phyloP scores from a whole-genome alignment of 2,329 filamentous ascomycete genomes.

The Botrytis squamosa region DNA sequence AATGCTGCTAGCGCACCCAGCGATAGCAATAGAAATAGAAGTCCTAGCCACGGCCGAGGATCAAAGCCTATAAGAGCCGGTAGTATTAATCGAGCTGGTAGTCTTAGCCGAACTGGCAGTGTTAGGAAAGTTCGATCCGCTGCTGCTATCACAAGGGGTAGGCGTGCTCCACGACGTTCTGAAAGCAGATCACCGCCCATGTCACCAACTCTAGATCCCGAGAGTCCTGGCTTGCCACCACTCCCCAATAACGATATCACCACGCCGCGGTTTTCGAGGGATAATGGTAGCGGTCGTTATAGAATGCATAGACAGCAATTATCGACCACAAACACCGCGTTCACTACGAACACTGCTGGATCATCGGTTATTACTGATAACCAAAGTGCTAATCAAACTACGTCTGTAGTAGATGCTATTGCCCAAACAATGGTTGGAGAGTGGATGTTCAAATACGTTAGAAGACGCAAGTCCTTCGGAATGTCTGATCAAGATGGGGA shows the following conservation, averaged over 20 bases:
- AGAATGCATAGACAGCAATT: slow-evolving; percentile 54
- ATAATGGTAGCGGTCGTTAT: slow-evolving; percentile 45
- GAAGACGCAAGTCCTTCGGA: slow-evolving; percentile 86
- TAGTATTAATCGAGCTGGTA: slow-evolving; percentile 64
- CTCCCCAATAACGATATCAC: slow-evolving; percentile 72
- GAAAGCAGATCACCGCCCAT: slow-evolving; percentile 63
- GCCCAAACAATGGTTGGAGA: slow-evolving; percentile 98
- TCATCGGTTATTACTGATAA: slow-evolving; percentile 5
- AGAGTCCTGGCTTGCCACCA: slow-evolving; percentile 70
- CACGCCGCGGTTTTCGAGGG: slow-evolving; percentile 49
- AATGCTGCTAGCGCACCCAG: slow-evolving; percentile 61
- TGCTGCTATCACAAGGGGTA: slow-evolving; percentile 61
- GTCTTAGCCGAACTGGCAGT: slow-evolving; percentile 60
- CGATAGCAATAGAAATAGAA: slow-evolving; percentile 72
- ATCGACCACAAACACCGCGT: slow-evolving; percentile 56
- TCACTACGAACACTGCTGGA: slow-evolving; percentile 35
- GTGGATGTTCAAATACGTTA: slow-evolving; percentile 92
- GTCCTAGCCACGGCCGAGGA: slow-evolving; percentile 66
- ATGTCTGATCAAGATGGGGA: slow-evolving; percentile 68
- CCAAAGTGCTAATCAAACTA: slow-evolving; percentile 55
- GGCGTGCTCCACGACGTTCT: slow-evolving; percentile 48
- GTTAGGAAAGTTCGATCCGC: slow-evolving; percentile 85
- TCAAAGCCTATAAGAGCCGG: slow-evolving; percentile 53
- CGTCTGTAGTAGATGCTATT: slow-evolving; percentile 90
- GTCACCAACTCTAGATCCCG: slow-evolving; percentile 64